These are phyloP conservation scores for Coniosporium apollinis DNA, from an alignment of 495 filamentous ascomycete genomes.

Conservation along the genomic window DNA sequence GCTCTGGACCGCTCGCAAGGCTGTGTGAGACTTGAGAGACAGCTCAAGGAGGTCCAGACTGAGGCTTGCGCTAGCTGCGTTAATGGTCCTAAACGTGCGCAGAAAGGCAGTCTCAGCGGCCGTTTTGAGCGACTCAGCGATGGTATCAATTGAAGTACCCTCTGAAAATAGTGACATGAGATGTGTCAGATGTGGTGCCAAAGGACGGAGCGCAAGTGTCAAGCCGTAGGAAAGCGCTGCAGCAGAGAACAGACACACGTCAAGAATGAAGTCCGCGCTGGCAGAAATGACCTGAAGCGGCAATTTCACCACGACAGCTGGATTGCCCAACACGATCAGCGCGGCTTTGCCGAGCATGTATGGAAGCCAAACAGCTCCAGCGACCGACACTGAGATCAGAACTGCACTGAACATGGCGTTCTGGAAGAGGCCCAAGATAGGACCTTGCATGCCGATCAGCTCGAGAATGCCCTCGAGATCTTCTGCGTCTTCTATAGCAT, in stretches of 20 bases:
- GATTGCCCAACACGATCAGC: constrained; percentile 63
- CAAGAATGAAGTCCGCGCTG: constrained; percentile 52
- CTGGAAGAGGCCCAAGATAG: constrained; percentile 73
- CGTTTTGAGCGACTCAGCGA: too few relatives aligned
- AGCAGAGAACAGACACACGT: constrained; percentile 38
- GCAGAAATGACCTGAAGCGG: constrained; percentile 53
- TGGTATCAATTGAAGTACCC: too few relatives aligned
- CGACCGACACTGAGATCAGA: constrained; percentile 72
- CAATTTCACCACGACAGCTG: constrained; percentile 49
- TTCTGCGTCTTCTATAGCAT: constrained; percentile 60
- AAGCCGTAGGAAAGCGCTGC: too few relatives aligned
- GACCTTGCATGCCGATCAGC: constrained; percentile 89
- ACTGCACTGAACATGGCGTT: constrained; percentile 89
- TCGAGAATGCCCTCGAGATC: constrained; percentile 97
- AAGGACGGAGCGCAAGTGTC: too few relatives aligned
- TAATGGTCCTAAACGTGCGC: constrained; percentile 7
- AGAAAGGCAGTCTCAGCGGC: constrained; percentile 11
- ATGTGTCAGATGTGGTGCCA: too few relatives aligned
- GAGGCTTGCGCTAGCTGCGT: constrained; percentile 4
- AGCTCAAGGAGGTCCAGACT: constrained; percentile 11
- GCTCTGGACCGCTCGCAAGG: constrained; percentile 16
- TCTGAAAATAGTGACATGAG: too few relatives aligned
- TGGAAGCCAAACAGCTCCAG: constrained; percentile 70
- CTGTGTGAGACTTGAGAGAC: constrained; percentile 15
- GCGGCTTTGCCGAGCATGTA: constrained; percentile 79